Conservation (phyloP, 106 monocot species). For the Narthecium ossifragum region DNA sequence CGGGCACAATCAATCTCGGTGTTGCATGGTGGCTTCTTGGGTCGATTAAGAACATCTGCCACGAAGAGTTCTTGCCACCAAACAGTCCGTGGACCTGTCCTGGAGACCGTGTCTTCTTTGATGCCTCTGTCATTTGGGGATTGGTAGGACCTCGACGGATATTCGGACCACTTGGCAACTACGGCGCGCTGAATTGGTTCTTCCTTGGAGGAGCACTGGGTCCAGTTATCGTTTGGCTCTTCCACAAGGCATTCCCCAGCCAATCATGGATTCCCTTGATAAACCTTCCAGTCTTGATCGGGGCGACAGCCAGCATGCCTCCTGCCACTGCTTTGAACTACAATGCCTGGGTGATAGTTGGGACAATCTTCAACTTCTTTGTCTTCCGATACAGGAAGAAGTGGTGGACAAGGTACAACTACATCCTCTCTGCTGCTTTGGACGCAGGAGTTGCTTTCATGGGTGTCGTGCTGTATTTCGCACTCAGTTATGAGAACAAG, state of each 20-base stretch:
- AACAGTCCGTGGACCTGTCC: slow-evolving; percentile 98
- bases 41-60: slow-evolving; percentile 68
- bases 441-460: slow-evolving; percentile 72
- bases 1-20: slow-evolving; percentile 71
- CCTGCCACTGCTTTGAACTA: slow-evolving; percentile 82
- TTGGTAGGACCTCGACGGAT: slow-evolving; percentile 54
- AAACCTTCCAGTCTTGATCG: slow-evolving; percentile 81
- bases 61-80: slow-evolving; percentile 31
- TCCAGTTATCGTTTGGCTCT: slow-evolving; percentile 74
- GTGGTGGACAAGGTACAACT: slow-evolving; percentile 84
- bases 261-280: slow-evolving; percentile 69
- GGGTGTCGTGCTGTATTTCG: slow-evolving; percentile 63
- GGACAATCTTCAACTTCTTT: slow-evolving; percentile 86
- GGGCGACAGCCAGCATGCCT: slow-evolving; percentile 81
- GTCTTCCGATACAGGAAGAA: slow-evolving; percentile 67
- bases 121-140: slow-evolving; percentile 95
- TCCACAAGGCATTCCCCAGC: slow-evolving; percentile 61
- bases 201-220: slow-evolving; percentile 65
- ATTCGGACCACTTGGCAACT: slow-evolving; percentile 56
- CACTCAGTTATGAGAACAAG: slow-evolving; percentile 40
- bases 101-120: slow-evolving; percentile 82
- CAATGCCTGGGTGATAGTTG: slow-evolving; percentile 53
- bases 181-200: slow-evolving; percentile 71
- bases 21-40: slow-evolving; percentile 89
- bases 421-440: slow-evolving; percentile 61